A percentile compares a stretch with the other conserved stretches of the same genome.
These are phyloP conservation scores for Cryptococcus sp. DNA, from an alignment of 1,284 basidiomycete species.

Conservation along the genomic window DNA sequence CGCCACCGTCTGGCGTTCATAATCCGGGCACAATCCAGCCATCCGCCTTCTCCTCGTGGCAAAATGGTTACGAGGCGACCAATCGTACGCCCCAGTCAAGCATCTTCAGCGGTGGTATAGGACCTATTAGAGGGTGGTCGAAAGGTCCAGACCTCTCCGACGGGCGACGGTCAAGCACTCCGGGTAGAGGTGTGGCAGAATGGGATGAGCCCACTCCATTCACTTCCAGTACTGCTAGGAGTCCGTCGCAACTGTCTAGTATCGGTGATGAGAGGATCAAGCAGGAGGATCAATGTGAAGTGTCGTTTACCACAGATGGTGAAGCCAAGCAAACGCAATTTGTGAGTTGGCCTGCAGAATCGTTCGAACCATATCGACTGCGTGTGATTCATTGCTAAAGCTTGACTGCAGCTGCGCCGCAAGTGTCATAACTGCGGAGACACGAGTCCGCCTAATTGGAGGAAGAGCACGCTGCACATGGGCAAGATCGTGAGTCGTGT, in stretches of 20 bases:
- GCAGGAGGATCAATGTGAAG: background rate
- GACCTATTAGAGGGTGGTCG: background rate
- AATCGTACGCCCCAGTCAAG: background rate
- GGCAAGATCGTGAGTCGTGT: conserved; percentile 4
- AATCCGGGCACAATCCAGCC: background rate
- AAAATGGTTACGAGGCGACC: background rate
- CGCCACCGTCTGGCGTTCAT: background rate
- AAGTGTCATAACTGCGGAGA: conserved; percentile 2
- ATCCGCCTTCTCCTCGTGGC: background rate
- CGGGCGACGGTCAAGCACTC: background rate
- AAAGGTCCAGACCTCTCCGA: background rate
- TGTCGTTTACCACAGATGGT: conserved; percentile 1
- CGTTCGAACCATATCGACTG: background rate
- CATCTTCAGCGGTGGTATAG: background rate
- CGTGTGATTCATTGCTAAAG: background rate
- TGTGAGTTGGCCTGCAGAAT: background rate
- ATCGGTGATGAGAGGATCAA: background rate
- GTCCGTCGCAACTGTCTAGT: background rate
- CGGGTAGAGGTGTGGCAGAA: background rate
- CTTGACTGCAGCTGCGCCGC: background rate
- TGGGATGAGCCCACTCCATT: background rate
- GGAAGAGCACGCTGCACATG: background rate
- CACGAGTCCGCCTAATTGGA: conserved; percentile 1
- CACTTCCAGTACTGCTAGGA: background rate
- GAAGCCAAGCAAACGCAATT: conserved; percentile 4